Percentiles rank a stretch among this genome's conserved stretches.
phyloP scores from a whole-genome alignment of 176 grass and related monocot genomes.

The Poa pratensis region DNA sequence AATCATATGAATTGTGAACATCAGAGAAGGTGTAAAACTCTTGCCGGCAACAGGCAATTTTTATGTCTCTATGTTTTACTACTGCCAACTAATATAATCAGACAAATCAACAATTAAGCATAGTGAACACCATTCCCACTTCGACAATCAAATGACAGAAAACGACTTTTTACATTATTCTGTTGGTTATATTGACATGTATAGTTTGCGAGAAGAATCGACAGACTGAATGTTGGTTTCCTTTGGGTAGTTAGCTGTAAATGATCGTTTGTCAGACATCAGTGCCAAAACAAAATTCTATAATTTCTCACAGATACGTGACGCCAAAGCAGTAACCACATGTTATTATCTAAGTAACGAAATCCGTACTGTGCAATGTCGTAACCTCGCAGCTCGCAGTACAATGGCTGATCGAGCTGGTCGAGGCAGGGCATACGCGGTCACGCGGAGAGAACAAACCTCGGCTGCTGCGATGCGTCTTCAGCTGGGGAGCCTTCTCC shows the following conservation, averaged over 20 bases:
- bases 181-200: background rate
- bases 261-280: background rate
- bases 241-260: background rate
- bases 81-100: slow-evolving; percentile 34
- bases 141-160: background rate
- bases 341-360: background rate
- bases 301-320: background rate
- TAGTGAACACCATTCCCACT: background rate
- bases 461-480: background rate
- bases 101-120: background rate
- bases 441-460: slow-evolving; percentile 19
- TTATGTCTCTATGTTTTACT: slow-evolving; percentile 57
- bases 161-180: background rate
- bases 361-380: background rate
- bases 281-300: background rate
- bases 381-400: background rate
- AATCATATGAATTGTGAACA: background rate
- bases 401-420: background rate
- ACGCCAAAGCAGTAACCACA: background rate
- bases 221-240: background rate
- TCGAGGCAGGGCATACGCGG: background rate
- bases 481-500: background rate
- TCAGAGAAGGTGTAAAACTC: slow-evolving; percentile 18
- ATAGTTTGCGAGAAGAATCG: background rate
- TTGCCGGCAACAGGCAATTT: slow-evolving; percentile 53